Base-by-base conservation (phyloP, 2,329 filamentous ascomycete genomes). In the Colletotrichum sp. region DNA sequence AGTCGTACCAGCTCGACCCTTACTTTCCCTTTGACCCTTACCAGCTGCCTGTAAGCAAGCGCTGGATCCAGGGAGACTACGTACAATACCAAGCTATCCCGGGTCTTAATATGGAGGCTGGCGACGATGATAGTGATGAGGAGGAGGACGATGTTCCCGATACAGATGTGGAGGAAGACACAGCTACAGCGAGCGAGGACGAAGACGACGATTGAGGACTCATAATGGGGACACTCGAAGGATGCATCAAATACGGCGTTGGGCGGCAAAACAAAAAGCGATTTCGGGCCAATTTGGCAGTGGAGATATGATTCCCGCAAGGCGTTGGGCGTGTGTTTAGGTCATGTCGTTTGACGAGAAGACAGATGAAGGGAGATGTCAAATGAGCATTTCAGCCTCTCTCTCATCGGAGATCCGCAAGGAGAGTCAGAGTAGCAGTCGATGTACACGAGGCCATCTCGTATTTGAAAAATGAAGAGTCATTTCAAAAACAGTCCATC, bases 1-100 rank as follows among this genome's bases (percentile, higher is more conserved):
- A 93, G 77, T 94, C 92, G 81, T 93, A 96, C 81, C 94, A 98
- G 84, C 90, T 99, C 3, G 96, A 99, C 80, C 95, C 96, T 0
- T 98, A 98, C 84, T 99, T 99, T 81, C 97, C 97, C 0, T 99
- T 99, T 81, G 97, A 99, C 82, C 98, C 98, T 4, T 99, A 99
- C 84, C 94, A 96, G 81, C 88, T 99, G 66, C 96, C 96, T 1
- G 89, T 92, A 79, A 98, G 96, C 84, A 95, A 95, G 84, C 90
- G 92, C 75, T 99, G 97, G 98, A 87, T 99, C 15, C 94, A 96
- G 77, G 90, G 91, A 24, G 94, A 98, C 82, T 98, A 98, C 81
- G 90, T 96, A 34, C 89, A 93, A 67, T 98, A 95, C 95, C 91
- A 92, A 78, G 90, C 93, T 7, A 91, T 98, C 44, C 92, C 93